Evolutionary conservation across 116 monocot genomes (phyloP), one percentile per base, ranked within the genome.

Genomic region (Dioscorea cayenensis): DNA sequence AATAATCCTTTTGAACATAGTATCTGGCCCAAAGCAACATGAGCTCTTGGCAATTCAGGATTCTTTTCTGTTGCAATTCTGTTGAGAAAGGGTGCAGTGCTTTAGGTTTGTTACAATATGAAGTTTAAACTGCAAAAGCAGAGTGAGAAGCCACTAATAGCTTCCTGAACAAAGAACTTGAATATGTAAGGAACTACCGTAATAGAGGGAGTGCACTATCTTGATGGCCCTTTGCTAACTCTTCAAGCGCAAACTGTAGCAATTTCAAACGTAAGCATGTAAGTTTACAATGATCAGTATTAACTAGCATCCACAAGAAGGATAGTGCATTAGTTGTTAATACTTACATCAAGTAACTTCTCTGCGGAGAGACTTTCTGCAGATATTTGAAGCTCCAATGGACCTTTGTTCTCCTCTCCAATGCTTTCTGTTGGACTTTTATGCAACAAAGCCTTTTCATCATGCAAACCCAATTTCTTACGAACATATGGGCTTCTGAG

Each of bases 21-120:
- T 66, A 85, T 85, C 78, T 97, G 86, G 20, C 94, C 90, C 73
- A 90, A 78, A 22, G 86, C 90, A 80, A 97, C 77, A 64, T 86
- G 81, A 50, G 83, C 97, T 77, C 72, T 82, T 43, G 83, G 79
- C 19, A 85, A 69, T 36, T 83, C 88, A 61, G 88, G 85, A 73
- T 97, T 84, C 69, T 86, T 94, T 48, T 88, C 81, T n/a, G 74
- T 81, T 75, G 94, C 83, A 49, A 82, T 60, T 65, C 97, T 97
- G 77, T 23, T 43, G 19, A 19, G 48, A 68, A 55, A 55, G 11
- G 51, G 17, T 18, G n/a, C 12, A 0, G 17, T 18, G n/a, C 12
- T 14, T 55, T 19, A 18, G 5, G 55, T 55, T 55, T 55, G n/a
- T 16, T 43, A 43, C 55, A 55, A 1, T n/a, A 55, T 55, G 14